Evolutionary conservation across 75 land plant genomes (phyloP).

Genomic region (Pseudotsuga menziesii): DNA sequence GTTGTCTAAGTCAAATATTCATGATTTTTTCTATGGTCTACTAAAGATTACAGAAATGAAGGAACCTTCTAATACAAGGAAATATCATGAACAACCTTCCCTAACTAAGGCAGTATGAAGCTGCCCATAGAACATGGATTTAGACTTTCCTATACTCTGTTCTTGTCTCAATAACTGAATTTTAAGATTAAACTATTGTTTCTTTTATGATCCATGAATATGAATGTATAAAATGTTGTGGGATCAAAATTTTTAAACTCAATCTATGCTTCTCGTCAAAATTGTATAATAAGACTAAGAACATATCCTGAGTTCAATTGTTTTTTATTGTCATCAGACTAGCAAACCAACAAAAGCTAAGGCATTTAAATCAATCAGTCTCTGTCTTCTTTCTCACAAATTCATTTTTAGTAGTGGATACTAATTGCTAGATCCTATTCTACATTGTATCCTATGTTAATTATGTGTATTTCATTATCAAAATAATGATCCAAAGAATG

Average conservation of each 20-base stretch:
- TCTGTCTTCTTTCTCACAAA: neutral
- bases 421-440: too few species aligned
- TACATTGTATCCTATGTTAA: too few species aligned
- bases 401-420: neutral
- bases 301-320: too few species aligned
- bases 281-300: too few species aligned
- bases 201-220: neutral
- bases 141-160: neutral
- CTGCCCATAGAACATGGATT: neutral
- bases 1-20: neutral
- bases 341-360: neutral
- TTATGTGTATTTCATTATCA: too few species aligned
- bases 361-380: neutral
- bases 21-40: neutral
- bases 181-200: neutral
- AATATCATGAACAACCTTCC: too few species aligned
- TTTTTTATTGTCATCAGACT: neutral
- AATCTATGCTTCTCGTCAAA: neutral
- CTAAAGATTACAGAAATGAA: neutral
- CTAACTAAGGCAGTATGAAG: neutral
- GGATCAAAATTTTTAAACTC: neutral
- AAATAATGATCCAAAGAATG: too few species aligned
- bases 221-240: neutral
- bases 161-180: neutral
- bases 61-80: neutral